Conservation (phyloP, 108 stramenopile species). For the Ochromonas danica region DNA sequence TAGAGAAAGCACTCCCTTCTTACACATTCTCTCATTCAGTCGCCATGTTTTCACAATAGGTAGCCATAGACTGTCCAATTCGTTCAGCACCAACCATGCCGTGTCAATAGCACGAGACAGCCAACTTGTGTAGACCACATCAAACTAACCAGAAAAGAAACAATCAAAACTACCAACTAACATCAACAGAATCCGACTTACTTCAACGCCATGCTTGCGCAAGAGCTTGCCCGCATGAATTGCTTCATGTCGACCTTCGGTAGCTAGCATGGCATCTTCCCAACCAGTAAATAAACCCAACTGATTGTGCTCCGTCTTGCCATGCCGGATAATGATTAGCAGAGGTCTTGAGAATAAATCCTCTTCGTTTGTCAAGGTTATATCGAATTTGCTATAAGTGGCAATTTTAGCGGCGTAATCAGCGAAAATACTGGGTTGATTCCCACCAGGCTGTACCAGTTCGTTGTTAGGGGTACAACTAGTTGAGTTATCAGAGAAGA, state of each 20-base stretch:
- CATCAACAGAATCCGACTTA: neutral
- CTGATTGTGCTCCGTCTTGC: slow-evolving; percentile 86
- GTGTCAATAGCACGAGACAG: slow-evolving; percentile 13
- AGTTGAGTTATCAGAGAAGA: neutral
- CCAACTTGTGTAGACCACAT: slow-evolving; percentile 20
- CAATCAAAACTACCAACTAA: neutral
- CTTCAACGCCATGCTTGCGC: slow-evolving; percentile 62
- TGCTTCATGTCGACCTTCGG: slow-evolving; percentile 82
- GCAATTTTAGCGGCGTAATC: too few relatives aligned
- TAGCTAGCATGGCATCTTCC: slow-evolving; percentile 78
- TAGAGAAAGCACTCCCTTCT: neutral
- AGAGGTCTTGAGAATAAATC: slow-evolving; percentile 41
- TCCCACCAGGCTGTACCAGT: too few relatives aligned
- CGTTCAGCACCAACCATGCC: slow-evolving; percentile 40
- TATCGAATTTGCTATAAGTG: too few relatives aligned
- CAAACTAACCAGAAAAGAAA: neutral
- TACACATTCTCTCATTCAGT: slow-evolving; percentile 36
- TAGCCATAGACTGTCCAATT: slow-evolving; percentile 40
- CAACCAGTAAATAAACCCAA: slow-evolving; percentile 88
- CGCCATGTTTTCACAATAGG: slow-evolving; percentile 52
- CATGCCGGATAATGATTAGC: slow-evolving; percentile 86
- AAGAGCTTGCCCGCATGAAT: slow-evolving; percentile 71
- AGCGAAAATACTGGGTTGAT: too few relatives aligned
- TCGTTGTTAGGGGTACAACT: too few relatives aligned
- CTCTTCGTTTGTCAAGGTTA: too few relatives aligned